Evolutionary conservation across 345 rosid species (phyloP).

Genomic region (Boechera stricta): DNA sequence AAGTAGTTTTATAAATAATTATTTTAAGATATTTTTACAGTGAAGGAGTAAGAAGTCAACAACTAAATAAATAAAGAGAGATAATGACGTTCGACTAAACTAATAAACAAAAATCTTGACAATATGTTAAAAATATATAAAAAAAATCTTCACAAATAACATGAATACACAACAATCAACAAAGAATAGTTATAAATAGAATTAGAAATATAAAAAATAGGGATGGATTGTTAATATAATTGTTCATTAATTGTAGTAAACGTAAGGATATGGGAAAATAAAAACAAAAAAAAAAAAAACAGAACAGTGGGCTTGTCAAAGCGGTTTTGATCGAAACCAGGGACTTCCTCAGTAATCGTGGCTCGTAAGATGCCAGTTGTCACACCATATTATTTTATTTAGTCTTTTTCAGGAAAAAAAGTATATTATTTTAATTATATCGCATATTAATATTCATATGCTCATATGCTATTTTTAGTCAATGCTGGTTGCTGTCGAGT

Average conservation of each 20-base stretch:
- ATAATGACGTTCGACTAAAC: slow-evolving; percentile 29
- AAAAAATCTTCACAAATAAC: slow-evolving; percentile 14
- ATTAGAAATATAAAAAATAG: neutral
- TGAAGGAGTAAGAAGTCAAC: slow-evolving; percentile 15
- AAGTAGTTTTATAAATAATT: neutral
- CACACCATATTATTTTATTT: slow-evolving; percentile 4
- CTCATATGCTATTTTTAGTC: slow-evolving; percentile 47
- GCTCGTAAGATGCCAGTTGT: slow-evolving; percentile 45
- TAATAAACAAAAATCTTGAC: slow-evolving; percentile 19
- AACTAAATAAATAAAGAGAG: slow-evolving; percentile 1
- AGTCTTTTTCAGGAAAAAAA: slow-evolving; percentile 16
- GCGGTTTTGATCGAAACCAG: slow-evolving; percentile 44
- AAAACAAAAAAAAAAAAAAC: neutral
- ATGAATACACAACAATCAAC: slow-evolving; percentile 12
- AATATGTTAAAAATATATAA: neutral
- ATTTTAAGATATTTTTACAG: slow-evolving; percentile 4
- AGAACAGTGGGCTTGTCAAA: slow-evolving; percentile 42
- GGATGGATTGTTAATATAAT: neutral
- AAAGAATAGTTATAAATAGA: neutral
- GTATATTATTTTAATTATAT: neutral
- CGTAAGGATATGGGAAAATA: slow-evolving; percentile 24
- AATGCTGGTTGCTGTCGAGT: slow-evolving; percentile 45
- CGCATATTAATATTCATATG: slow-evolving; percentile 26
- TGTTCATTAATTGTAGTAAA: slow-evolving; percentile 12
- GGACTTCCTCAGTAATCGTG: slow-evolving; percentile 35